A percentile compares a stretch with the other conserved stretches of the same genome.
These are phyloP conservation scores for Exophiala mesophila DNA, from an alignment of 2,329 filamentous ascomycete species.

Conservation along the genomic window DNA sequence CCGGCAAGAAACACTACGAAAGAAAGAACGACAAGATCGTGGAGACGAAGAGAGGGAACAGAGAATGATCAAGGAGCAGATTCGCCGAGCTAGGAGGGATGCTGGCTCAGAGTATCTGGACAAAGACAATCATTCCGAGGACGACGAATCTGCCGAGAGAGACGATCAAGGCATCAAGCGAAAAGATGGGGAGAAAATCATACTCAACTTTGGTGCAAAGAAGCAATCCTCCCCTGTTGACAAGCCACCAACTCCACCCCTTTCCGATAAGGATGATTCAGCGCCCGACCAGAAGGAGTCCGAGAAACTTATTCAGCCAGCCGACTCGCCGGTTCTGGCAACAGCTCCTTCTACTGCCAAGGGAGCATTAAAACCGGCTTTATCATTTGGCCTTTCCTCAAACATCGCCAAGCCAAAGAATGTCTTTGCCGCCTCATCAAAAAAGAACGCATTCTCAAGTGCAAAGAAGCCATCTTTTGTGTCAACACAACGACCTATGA, in stretches of 20 bases:
- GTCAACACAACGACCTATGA: slow-evolving; percentile 71
- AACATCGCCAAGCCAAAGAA: slow-evolving; percentile 62
- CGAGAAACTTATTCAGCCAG: slow-evolving; percentile 28
- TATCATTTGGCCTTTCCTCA: slow-evolving; percentile 63
- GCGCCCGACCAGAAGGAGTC: slow-evolving; percentile 20
- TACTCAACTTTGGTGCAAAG: slow-evolving; percentile 57
- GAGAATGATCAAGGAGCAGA: slow-evolving; percentile 75
- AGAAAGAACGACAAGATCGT: slow-evolving; percentile 81
- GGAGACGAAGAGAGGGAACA: slow-evolving; percentile 89
- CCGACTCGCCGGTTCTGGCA: not conserved
- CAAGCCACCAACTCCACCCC: slow-evolving; percentile 26
- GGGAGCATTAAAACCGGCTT: slow-evolving; percentile 22
- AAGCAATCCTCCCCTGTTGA: slow-evolving; percentile 25
- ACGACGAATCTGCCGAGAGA: slow-evolving; percentile 36
- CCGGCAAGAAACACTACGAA: slow-evolving; percentile 72
- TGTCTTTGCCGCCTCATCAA: slow-evolving; percentile 59
- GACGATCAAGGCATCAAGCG: slow-evolving; percentile 43
- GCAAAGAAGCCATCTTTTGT: slow-evolving; percentile 59
- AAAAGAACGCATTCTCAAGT: slow-evolving; percentile 64
- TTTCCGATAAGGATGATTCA: slow-evolving; percentile 17
- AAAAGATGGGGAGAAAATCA: slow-evolving; percentile 70
- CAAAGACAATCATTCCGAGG: slow-evolving; percentile 38
- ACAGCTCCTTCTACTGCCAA: slow-evolving; percentile 1
- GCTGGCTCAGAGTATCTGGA: slow-evolving; percentile 45
- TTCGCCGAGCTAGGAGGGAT: slow-evolving; percentile 65